A percentile compares a stretch with the other conserved stretches of the same genome.
Evolutionary conservation across 768 basidiomycete species (phyloP).

Genomic region (Amanita inopinata): DNA sequence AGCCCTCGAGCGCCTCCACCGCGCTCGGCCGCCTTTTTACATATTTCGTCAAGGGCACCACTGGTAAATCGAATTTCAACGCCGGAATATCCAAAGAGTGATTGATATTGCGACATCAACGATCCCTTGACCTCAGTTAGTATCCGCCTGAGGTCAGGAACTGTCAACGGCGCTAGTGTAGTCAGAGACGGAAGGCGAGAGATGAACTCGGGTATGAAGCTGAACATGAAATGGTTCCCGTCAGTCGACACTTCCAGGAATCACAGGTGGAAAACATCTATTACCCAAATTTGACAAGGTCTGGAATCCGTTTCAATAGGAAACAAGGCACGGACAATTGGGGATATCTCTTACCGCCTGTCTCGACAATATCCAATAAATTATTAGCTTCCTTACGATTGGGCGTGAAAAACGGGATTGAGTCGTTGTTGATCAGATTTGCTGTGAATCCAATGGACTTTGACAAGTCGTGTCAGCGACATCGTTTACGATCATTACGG

Average conservation of each 20-base stretch:
- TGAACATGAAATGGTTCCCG: conserved; percentile 21
- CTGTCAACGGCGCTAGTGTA: conserved; percentile 68
- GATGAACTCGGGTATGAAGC: conserved; percentile 93
- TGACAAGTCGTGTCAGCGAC: conserved; percentile 5
- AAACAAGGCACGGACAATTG: not conserved
- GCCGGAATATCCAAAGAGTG: conserved; percentile 75
- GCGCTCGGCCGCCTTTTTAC: conserved; percentile 62
- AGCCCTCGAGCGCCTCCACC: conserved; percentile 90
- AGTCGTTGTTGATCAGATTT: conserved; percentile 29
- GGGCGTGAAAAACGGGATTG: conserved; percentile 69
- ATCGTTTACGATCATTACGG: conserved; percentile 6
- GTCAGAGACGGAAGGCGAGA: conserved; percentile 91
- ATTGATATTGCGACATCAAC: conserved; percentile 80
- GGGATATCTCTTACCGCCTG: conserved; percentile 36
- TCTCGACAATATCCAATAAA: conserved; percentile 62
- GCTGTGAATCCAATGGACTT: conserved; percentile 84
- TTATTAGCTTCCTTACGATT: conserved; percentile 49
- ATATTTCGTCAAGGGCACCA: conserved; percentile 73
- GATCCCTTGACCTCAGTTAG: conserved; percentile 90
- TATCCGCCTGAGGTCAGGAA: conserved; percentile 78
- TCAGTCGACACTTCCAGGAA: conserved; percentile 7
- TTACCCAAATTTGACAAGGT: conserved; percentile 81
- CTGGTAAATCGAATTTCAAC: conserved; percentile 84
- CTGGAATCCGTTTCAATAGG: conserved; percentile 23
- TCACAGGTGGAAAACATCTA: not conserved